Evolutionary conservation across 192 early-diverging fungal species (phyloP), one percentile per base, ranked within the genome.

Genomic region (Backusella tarrabulga): DNA sequence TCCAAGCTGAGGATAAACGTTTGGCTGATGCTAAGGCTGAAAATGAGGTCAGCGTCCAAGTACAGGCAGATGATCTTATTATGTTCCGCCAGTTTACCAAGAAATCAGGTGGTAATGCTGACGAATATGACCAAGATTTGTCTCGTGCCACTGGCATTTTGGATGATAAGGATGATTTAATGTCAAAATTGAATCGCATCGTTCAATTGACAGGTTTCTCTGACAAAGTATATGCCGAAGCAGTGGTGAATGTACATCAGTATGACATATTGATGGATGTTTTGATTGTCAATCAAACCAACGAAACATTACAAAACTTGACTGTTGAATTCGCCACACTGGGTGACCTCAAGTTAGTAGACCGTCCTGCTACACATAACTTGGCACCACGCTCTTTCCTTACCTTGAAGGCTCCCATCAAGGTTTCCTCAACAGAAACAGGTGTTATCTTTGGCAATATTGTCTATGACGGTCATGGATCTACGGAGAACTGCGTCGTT

Each of bases 401-500:
- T 70, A 92, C 90, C 50, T 88, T 98, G 83, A 98, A 98, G 86
- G 97, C 97, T 23, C 95, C 95, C 86, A 97, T 99, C 85, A 99
- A 99, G 90, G 89, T 98, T 14, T 98, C 97, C 7, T 98, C 97
- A 35, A 98, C 97, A 1, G 97, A 99, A 81, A 98, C 96, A 6
- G 97, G 97, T 41, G 93, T 97, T 15, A 98, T 99, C 76, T 98
- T 98, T 86, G 96, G 97, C 73, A 99, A 95, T 85, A 97, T 98
- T 83, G 96, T 97, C 23, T 99, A 98, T 78, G 98, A 98, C 83
- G 94, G 95, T 19, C 92, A 96, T 26, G 92, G 93, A 11, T 92
- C 93, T 29, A 86, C 88, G n/a, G 98, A 98, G 75, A 93, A 96
- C 79, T 97, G 93, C 77, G 96, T 98, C 17, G 94, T 98, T 26